phyloP scores from a whole-genome alignment of 805 yeast genomes.

The Ogataea neopini region DNA sequence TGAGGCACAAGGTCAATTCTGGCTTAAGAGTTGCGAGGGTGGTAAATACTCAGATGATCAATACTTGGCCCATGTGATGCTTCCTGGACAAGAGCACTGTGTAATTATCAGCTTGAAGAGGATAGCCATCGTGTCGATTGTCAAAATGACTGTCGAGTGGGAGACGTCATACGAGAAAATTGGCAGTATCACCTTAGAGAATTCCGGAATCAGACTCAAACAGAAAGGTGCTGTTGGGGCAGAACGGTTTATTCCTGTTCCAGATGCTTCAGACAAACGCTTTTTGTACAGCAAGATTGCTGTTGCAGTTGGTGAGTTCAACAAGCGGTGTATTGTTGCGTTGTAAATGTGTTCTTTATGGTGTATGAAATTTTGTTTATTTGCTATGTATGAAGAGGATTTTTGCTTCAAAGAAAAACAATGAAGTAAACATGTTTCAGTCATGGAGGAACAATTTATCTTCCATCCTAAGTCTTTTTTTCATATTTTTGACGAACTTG shows the following conservation, averaged over 20 bases:
- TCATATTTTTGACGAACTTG: conserved; percentile 44
- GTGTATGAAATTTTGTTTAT: neutral
- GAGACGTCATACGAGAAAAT: conserved; percentile 62
- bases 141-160: conserved; percentile 69
- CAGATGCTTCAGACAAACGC: conserved; percentile 61
- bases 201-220: conserved; percentile 73
- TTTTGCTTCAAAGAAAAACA: neutral
- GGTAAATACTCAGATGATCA: conserved; percentile 71
- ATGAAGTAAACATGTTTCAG: too few relatives aligned
- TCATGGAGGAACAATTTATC: conserved; percentile 4
- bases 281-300: conserved; percentile 73
- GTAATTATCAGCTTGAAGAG: conserved; percentile 73
- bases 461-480: conserved; percentile 47
- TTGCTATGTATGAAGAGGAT: neutral
- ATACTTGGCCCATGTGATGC: conserved; percentile 81
- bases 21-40: conserved; percentile 83
- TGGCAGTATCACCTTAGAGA: conserved; percentile 70
- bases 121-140: conserved; percentile 67
- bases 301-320: conserved; percentile 78
- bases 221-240: conserved; percentile 45
- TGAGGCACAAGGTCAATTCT: conserved; percentile 92
- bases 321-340: conserved; percentile 45
- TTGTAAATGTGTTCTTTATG: conserved; percentile 11
- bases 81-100: conserved; percentile 78
- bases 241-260: conserved; percentile 68